Evolutionary conservation across 805 yeast genomes (phyloP), one percentile per base, ranked within the genome.

Genomic region (Zygosaccharomyces bailii): DNA sequence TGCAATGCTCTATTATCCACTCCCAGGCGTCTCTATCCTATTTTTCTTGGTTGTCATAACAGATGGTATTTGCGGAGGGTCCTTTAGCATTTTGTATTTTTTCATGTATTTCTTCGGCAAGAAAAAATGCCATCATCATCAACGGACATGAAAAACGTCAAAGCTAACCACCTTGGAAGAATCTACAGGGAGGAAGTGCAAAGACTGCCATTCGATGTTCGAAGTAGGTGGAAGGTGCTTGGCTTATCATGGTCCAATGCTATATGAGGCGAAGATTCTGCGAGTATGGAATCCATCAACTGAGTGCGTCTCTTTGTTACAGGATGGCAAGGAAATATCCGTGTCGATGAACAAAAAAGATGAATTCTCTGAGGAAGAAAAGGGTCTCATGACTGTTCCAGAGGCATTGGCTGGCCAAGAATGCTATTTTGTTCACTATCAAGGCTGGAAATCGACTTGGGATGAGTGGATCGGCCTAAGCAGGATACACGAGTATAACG

Each of bases 381-480:
- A 42, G 17, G 41, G 45, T 2, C 21, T 33, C n/a, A 44, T 36
- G 5, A 30, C 32, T 10, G 59, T 72, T 8, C 73, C 77, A 1
- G 63, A 55, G 13, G 73, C 68, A 9, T 45, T 71, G 14, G 52
- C 50, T 20, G 63, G 56, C 14, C 67, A 65, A 32, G 53, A 54
- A 16, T 72, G 80, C 23, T 90, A 80, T 65, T 81, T 72, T 53
- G 78, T 91, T 13, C 99, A 93, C 60, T 91, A 91, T 65, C 84
- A 83, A 54, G 98, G 99, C 2, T 91, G 99, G 99, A 91, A 90
- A 58, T 66, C 82, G 13, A 81, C 89, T 46, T 91, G 96, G 96
- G 98, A 91, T 61, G 99, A 91, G 64, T 91, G 99, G 99, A 91
- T 91, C 1, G 75, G 77, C 1, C 64, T 66, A 5, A 81, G 78